These are phyloP conservation scores for Aspergillus awamori DNA, from an alignment of 2,329 filamentous ascomycete species.

Conservation along the genomic window DNA sequence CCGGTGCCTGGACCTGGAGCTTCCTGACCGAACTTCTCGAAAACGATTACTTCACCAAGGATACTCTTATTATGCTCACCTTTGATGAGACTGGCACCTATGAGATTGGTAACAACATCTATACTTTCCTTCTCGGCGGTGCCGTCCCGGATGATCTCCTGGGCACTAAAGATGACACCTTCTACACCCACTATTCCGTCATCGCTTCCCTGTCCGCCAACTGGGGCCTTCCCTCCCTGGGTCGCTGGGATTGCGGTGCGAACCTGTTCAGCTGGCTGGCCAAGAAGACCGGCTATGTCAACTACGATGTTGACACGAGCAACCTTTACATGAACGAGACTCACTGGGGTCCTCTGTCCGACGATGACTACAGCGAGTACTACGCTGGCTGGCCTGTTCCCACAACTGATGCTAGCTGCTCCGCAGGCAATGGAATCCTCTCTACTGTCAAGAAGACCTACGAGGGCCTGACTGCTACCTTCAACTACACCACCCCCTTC, in stretches of 20 bases:
- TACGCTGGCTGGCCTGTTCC: constrained; percentile 35
- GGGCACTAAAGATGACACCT: constrained; percentile 69
- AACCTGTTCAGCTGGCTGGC: constrained; percentile 68
- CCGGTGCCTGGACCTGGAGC: constrained; percentile 67
- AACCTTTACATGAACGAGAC: constrained; percentile 57
- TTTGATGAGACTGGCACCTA: constrained; percentile 82
- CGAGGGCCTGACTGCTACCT: constrained; percentile 27
- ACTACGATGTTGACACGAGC: constrained; percentile 44
- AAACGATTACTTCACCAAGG: constrained; percentile 72
- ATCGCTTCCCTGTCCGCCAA: constrained; percentile 70
- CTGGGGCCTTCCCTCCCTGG: constrained; percentile 70
- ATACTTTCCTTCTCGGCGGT: constrained; percentile 74
- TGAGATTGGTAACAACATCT: constrained; percentile 66
- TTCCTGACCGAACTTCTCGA: constrained; percentile 72
- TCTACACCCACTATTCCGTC: constrained; percentile 75
- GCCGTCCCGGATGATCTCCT: constrained; percentile 64
- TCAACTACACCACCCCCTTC: constrained; percentile 40
- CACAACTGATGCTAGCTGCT: constrained; percentile 35
- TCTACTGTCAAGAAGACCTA: constrained; percentile 37
- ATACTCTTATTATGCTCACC: constrained; percentile 77
- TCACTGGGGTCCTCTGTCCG: constrained; percentile 52
- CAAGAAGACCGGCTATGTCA: constrained; percentile 60
- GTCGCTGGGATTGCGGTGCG: constrained; percentile 72
- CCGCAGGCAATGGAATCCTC: constrained; percentile 40
- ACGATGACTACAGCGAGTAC: constrained; percentile 29